These are phyloP conservation scores for Pulveroboletus sp. DNA, from an alignment of 1,284 basidiomycete species.

Conservation along the genomic window DNA sequence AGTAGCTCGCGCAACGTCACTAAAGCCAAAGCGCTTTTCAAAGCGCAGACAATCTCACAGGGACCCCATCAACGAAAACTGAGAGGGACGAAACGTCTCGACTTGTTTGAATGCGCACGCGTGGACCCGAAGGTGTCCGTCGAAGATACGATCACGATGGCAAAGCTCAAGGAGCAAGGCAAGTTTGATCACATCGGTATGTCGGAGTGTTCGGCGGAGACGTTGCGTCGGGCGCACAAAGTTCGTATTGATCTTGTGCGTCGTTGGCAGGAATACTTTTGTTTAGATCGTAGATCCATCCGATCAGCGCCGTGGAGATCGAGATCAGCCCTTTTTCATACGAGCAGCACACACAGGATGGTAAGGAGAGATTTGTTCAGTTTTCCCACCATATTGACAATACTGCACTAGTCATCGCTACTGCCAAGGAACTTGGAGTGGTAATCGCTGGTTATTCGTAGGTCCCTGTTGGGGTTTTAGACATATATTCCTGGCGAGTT, in stretches of 20 bases:
- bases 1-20: not conserved
- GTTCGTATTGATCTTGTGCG: slow-evolving; percentile 29
- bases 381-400: slow-evolving; percentile 12
- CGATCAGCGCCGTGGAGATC: slow-evolving; percentile 53
- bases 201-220: slow-evolving; percentile 54
- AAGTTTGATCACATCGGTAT: slow-evolving; percentile 53
- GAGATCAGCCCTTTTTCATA: slow-evolving; percentile 55
- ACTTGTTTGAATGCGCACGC: slow-evolving; percentile 49
- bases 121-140: slow-evolving; percentile 40
- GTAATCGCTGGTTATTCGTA: slow-evolving; percentile 57
- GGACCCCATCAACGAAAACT: slow-evolving; percentile 43
- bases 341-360: slow-evolving; percentile 44
- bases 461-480: slow-evolving; percentile 2
- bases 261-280: no score
- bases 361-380: slow-evolving; percentile 18
- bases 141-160: slow-evolving; percentile 39
- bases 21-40: not conserved
- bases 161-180: slow-evolving; percentile 41
- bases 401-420: slow-evolving; percentile 40
- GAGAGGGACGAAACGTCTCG: slow-evolving; percentile 47
- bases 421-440: slow-evolving; percentile 47
- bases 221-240: slow-evolving; percentile 47
- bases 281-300: slow-evolving; percentile 48
- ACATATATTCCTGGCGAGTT: slow-evolving; percentile 38
- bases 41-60: slow-evolving; percentile 41